These are phyloP conservation scores for Suillus brevipes DNA, from an alignment of 768 basidiomycete genomes.

Conservation along the genomic window DNA sequence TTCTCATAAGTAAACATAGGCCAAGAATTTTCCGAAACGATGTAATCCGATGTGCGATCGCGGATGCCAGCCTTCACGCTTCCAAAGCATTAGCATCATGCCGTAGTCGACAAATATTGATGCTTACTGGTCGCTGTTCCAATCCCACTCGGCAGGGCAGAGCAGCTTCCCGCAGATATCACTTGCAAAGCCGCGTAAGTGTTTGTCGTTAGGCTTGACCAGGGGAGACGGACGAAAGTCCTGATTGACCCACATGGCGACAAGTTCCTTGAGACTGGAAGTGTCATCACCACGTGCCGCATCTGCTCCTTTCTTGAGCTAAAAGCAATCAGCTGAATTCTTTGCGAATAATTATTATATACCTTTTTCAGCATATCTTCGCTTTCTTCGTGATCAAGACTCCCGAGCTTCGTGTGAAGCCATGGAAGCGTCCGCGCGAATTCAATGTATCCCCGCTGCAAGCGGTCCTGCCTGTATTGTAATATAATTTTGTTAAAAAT, in stretches of 20 bases:
- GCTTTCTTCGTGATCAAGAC: background rate
- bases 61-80: conserved; percentile 10
- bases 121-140: background rate
- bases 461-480: background rate
- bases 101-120: background rate
- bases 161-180: background rate
- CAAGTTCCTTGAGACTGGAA: background rate
- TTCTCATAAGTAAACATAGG: conserved; percentile 15
- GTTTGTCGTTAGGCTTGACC: background rate
- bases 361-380: background rate
- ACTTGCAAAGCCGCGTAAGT: background rate
- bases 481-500: background rate
- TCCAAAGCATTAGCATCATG: background rate
- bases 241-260: background rate
- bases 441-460: background rate
- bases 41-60: conserved; percentile 8
- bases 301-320: conserved; percentile 4
- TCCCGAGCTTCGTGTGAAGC: background rate
- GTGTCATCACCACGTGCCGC: background rate
- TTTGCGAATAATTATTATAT: background rate
- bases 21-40: conserved; percentile 2
- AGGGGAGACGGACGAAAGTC: background rate
- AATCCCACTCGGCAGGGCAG: background rate
- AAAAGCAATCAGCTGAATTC: background rate
- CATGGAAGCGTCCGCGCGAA: background rate